Evolutionary conservation across 768 basidiomycete species (phyloP).

Genomic region (Xerocomus spinulosus): DNA sequence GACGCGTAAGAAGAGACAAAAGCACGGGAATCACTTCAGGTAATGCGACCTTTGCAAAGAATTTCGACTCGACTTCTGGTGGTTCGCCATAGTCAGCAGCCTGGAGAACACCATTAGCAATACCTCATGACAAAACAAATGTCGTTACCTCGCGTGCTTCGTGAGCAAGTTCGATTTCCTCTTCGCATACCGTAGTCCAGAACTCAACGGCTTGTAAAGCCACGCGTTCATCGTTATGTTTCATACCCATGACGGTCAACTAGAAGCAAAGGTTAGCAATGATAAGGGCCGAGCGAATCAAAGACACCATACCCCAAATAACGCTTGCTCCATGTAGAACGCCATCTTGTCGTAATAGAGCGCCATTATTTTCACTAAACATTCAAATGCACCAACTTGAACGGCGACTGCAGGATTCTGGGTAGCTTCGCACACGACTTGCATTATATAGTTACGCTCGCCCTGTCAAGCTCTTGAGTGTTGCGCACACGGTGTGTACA

Average conservation of each 20-base stretch:
- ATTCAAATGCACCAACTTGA: slow-evolving; percentile 95
- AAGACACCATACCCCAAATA: slow-evolving; percentile 78
- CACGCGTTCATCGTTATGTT: slow-evolving; percentile 83
- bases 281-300: slow-evolving; percentile 2
- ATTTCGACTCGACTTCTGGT: slow-evolving; percentile 79
- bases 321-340: slow-evolving; percentile 98
- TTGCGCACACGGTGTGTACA: not conserved
- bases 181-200: slow-evolving; percentile 99
- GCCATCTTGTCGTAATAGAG: slow-evolving; percentile 99
- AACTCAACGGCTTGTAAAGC: slow-evolving; percentile 97
- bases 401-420: slow-evolving; percentile 76
- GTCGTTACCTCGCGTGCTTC: slow-evolving; percentile 81
- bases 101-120: slow-evolving; percentile 35
- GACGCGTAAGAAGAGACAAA: slow-evolving; percentile 79
- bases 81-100: slow-evolving; percentile 86
- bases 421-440: slow-evolving; percentile 97
- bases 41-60: slow-evolving; percentile 92
- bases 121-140: not conserved
- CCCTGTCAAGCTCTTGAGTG: slow-evolving; percentile 50
- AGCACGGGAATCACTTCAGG: slow-evolving; percentile 94
- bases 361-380: slow-evolving; percentile 93
- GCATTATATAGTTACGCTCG: slow-evolving; percentile 99
- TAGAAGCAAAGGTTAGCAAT: slow-evolving; percentile 32
- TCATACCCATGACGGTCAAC: slow-evolving; percentile 98
- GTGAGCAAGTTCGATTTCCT: slow-evolving; percentile 88